Evolutionary conservation across 2,329 filamentous ascomycete species (phyloP), one percentile per base, ranked within the genome.

Genomic region (Reticulascus tulasneorum): DNA sequence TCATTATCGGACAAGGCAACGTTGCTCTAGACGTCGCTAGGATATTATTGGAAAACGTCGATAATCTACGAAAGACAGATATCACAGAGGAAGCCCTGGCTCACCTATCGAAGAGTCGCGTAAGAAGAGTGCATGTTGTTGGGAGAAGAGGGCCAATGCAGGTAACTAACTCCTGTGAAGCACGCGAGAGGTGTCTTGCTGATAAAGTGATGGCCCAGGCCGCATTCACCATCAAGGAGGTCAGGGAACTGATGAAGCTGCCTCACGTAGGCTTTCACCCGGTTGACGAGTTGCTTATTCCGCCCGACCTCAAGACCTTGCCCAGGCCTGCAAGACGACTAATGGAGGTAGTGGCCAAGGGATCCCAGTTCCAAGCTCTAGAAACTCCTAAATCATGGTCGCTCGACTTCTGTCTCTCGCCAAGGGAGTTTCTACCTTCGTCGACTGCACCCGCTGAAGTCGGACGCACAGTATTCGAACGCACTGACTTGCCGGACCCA

Each of bases 1-100:
- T 96, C 21, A 74, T 98, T 30, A 81, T 98, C 46, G 93, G 93
- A 3, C 91, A 98, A 54, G 93, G 93, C 12, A 98, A 98, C 61
- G 93, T 98, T 8, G 93, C 93, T 1, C 68, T 98, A 30, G 93
- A 98, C 58, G 86, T 98, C 12, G 89, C 91, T 2, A 77, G 94
- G 18, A 91, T 94, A 52, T 67, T 98, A 6, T 70, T 98, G 11
- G 81, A 84, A 34, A 77, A 86, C 42, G 67, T 94, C 2, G 79
- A 91, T 50, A 64, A 73, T 16, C 67, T 98, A 29, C 72, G 77
- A 7, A 82, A 81, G 51, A 96, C 93, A 0, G 93, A 98, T 56
- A 97, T 98, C 30, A 82, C 90, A 2, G 85, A 89, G 43, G 76
- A 86, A 50, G 93, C 93, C 1, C 61, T 97, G 11, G 81, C 87